phyloP scores from a whole-genome alignment of 257 asterid species.

The Przewalskia tangutica region DNA sequence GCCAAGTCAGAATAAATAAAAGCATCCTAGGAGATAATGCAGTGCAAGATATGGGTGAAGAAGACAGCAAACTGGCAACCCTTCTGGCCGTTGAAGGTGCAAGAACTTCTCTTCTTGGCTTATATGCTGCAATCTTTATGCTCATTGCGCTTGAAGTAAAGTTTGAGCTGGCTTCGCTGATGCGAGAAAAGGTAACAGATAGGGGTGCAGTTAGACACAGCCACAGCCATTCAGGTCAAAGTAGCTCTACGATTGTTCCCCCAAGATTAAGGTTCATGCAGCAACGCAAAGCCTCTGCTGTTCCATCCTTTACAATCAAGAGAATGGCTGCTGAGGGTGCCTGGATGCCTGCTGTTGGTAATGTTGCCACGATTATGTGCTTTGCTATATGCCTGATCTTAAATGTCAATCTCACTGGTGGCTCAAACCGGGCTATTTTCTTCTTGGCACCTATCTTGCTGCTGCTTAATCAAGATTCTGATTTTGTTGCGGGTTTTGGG shows the following conservation, averaged over 20 bases:
- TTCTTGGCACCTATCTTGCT: conserved; percentile 86
- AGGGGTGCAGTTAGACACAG: conserved; percentile 63
- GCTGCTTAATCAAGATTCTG: conserved; percentile 89
- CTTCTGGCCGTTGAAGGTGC: conserved; percentile 93
- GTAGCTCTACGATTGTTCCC: conserved; percentile 54
- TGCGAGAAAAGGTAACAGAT: conserved; percentile 61
- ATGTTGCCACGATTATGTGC: conserved; percentile 92
- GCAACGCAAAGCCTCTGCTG: conserved; percentile 75
- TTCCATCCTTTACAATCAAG: conserved; percentile 65
- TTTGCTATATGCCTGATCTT: conserved; percentile 85
- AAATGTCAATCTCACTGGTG: conserved; percentile 75
- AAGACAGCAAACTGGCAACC: conserved; percentile 71
- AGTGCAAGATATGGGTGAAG: conserved; percentile 47
- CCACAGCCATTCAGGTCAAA: conserved; percentile 66
- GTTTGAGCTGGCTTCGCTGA: conserved; percentile 84
- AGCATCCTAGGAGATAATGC: conserved; percentile 42
- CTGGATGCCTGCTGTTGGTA: conserved; percentile 99
- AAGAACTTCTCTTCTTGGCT: conserved; percentile 86
- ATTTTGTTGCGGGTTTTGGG: conserved; percentile 90
- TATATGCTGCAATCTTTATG: conserved; percentile 91
- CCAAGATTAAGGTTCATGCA: conserved; percentile 90
- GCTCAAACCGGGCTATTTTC: conserved; percentile 91
- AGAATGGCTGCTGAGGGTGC: conserved; percentile 89
- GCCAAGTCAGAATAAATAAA: conserved; percentile 72
- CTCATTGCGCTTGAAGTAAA: conserved; percentile 94